Evolutionary conservation across 116 monocot species (phyloP).

Genomic region (Trichopus zeylanicus): DNA sequence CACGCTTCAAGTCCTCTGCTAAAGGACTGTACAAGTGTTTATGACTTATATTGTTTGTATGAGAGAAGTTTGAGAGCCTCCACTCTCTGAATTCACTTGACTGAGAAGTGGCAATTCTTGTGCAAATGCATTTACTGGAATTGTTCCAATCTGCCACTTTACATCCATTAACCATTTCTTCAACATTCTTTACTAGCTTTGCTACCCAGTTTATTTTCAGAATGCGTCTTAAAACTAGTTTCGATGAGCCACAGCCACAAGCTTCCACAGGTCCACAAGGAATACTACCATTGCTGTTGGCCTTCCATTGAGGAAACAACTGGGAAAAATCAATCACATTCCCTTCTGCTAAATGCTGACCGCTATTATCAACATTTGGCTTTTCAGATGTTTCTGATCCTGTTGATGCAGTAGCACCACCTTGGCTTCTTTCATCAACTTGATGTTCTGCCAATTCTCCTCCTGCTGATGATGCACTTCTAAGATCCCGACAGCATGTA

Average conservation of each 20-base stretch:
- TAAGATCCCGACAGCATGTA: constrained; percentile 71
- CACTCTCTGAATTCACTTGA: constrained; percentile 10
- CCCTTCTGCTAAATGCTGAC: constrained; percentile 3
- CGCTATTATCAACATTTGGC: constrained; percentile 4
- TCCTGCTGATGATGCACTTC: constrained; percentile 20
- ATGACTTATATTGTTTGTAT: constrained; percentile 27
- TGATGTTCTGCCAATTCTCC: constrained; percentile 19
- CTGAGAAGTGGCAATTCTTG: constrained; percentile 5
- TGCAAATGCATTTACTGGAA: constrained; percentile 28
- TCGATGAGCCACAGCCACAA: constrained; percentile 54
- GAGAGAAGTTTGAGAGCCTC: constrained; percentile 25
- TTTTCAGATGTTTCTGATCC: constrained; percentile 12
- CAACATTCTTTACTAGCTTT: constrained; percentile 77
- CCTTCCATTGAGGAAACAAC: constrained; percentile 75
- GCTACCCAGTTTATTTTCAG: constrained; percentile 92
- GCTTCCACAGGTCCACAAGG: constrained; percentile 47
- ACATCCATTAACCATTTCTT: constrained; percentile 94
- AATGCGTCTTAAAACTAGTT: constrained; percentile 67
- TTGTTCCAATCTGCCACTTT: constrained; percentile 30
- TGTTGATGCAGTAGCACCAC: neutral
- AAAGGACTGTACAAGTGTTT: constrained; percentile 53
- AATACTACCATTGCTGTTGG: constrained; percentile 65
- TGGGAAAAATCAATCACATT: constrained; percentile 36
- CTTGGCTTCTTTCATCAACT: constrained; percentile 12
- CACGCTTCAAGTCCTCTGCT: constrained; percentile 46